Conservation (phyloP, 2,329 filamentous ascomycete species). For the Aaosphaeria arxii region DNA sequence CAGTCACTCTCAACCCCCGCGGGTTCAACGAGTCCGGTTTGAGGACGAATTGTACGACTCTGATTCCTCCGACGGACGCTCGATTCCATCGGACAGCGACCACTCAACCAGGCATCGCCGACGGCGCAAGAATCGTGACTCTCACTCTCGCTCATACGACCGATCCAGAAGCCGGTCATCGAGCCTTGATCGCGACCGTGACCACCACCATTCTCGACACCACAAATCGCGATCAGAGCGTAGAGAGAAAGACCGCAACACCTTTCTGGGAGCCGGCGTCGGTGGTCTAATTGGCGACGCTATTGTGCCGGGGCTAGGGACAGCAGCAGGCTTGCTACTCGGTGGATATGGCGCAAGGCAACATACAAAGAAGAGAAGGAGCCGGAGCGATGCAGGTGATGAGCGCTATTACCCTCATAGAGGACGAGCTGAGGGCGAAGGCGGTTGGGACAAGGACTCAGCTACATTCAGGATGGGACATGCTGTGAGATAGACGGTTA, state of each 20-base stretch:
- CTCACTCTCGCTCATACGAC: conserved; percentile 5
- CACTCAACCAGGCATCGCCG: conserved; percentile 12
- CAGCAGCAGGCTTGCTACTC: conserved; percentile 36
- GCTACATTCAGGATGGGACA: conserved; percentile 50
- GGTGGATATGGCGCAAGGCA: conserved; percentile 44
- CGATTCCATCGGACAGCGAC: conserved; percentile 15
- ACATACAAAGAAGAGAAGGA: conserved; percentile 34
- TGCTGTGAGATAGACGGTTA: conserved; percentile 54
- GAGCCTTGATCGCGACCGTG: conserved; percentile 4
- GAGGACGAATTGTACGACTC: conserved; percentile 17
- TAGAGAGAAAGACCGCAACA: conserved; percentile 25
- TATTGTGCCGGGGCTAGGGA: conserved; percentile 45
- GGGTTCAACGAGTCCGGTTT: conserved; percentile 30
- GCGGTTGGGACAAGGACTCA: conserved; percentile 34
- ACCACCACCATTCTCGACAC: conserved; percentile 6
- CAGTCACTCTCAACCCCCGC: conserved; percentile 31
- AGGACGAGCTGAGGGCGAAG: conserved; percentile 2
- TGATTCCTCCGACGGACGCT: conserved; percentile 7
- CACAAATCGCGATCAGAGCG: conserved; percentile 1
- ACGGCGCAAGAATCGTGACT: conserved; percentile 10
- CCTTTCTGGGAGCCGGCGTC: conserved; percentile 44
- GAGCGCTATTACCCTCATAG: conserved; percentile 9
- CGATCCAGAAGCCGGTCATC: conserved; percentile 5
- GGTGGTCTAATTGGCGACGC: conserved; percentile 44
- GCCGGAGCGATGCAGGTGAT: conserved; percentile 42